Base-by-base conservation (phyloP, 441 rosid species). In the Rhodomyrtus psidioides region DNA sequence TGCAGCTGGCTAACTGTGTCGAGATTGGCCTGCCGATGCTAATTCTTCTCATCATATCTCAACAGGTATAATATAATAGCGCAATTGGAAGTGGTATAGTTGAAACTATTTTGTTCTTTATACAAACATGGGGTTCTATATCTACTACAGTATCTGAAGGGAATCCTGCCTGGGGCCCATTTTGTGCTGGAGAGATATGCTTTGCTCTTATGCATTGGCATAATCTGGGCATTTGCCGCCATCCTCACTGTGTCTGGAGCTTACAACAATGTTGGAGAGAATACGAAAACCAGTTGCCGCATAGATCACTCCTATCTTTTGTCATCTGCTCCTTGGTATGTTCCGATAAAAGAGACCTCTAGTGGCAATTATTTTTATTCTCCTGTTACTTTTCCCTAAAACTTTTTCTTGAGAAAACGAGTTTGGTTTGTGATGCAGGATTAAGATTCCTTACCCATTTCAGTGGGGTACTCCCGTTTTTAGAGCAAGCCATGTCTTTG, bases 401-500 rank as follows among this genome's bases (percentile, higher is more conserved):
- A 53, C 83, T 51, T 87, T 51, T n/a, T 79, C 53, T 83, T 10
- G 42, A 26, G 53, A 59, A 84, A 81, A 81, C n/a, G 19, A 49
- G 30, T 56, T 42, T 82, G 85, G 58, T 81, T 89, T 85, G 79
- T 86, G 39, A 86, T 87, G 60, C 87, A 97, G 99, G 99, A 92
- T 97, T 84, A 95, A 93, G 87, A 84, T 97, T 62, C 99, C 99
- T 13, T 96, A 96, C 84, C 99, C 99, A 6, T 94, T 97, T 85
- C 99, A 97, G 85, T 97, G 98, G 98, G 99, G 98, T 82, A 90
- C 99, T 87, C 99, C 99, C 8, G 91, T 95, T 90, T 97, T 97
- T 87, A 91, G 92, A 90, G 99, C 98, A 55, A 93, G 94, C 91
- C 99, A 96, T 89, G 96, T 96, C 81, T 97, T 97, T 62, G 99